These are phyloP conservation scores for Gloeopeniophorella convolvens DNA, from an alignment of 768 basidiomycete genomes.

Conservation along the genomic window DNA sequence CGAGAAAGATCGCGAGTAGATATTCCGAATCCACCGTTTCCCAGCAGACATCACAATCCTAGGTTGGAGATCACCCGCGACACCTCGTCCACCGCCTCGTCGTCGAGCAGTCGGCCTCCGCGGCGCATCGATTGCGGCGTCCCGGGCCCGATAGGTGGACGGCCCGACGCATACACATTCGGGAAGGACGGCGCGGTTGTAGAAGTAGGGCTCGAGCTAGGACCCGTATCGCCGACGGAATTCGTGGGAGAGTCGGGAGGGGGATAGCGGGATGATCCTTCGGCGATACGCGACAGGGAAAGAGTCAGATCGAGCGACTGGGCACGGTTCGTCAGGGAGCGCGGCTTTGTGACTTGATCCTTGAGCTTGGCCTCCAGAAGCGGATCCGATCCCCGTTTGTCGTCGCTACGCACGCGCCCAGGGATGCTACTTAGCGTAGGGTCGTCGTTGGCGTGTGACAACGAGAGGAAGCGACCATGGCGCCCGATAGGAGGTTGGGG, in stretches of 20 bases:
- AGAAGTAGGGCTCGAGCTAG: constrained; percentile 74
- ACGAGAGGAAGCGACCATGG: constrained; percentile 23
- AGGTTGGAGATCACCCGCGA: constrained; percentile 66
- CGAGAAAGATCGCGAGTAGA: constrained; percentile 13
- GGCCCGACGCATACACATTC: constrained; percentile 62
- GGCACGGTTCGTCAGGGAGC: constrained; percentile 78
- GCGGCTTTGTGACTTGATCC: constrained; percentile 68
- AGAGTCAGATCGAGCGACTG: constrained; percentile 85
- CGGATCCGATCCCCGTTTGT: constrained; percentile 82
- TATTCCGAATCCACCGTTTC: constrained; percentile 3
- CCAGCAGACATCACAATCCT: constrained; percentile 24
- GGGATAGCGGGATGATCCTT: constrained; percentile 51
- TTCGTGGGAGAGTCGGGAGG: constrained; percentile 79
- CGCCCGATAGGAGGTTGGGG: constrained; percentile 70
- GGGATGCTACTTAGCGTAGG: constrained; percentile 51
- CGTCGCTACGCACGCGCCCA: constrained; percentile 58
- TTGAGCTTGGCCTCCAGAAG: constrained; percentile 78
- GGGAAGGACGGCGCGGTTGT: constrained; percentile 77
- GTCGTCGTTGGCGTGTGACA: constrained; percentile 20
- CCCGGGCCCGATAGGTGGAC: constrained; percentile 29
- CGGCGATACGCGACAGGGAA: constrained; percentile 77
- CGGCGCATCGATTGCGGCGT: constrained; percentile 24
- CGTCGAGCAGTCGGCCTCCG: constrained; percentile 37
- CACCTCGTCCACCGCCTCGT: constrained; percentile 60
- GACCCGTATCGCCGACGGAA: constrained; percentile 67